Conservation (phyloP, 2,329 filamentous ascomycete genomes). For the Sporothrix pseudoabietina region DNA sequence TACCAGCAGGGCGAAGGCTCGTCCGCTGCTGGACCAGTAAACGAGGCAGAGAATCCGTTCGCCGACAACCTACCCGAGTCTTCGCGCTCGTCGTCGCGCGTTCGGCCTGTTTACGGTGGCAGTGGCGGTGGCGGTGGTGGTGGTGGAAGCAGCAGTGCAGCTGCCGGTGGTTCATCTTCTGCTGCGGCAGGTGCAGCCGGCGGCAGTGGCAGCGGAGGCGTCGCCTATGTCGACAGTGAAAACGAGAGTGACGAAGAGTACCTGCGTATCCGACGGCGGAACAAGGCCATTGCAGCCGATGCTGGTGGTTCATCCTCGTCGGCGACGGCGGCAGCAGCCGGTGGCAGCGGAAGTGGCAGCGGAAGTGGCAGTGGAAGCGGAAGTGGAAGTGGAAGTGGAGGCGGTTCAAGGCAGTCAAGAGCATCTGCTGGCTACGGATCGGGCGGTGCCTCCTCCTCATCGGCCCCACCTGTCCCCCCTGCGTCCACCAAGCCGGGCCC, state of each 20-base stretch:
- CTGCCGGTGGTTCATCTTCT: neutral
- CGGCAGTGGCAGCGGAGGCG: slow-evolving; percentile 15
- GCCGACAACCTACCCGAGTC: slow-evolving; percentile 28
- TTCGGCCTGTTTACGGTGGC: slow-evolving; percentile 21
- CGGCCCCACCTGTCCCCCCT: neutral
- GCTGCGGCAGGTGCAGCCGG: slow-evolving; percentile 12
- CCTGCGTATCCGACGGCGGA: slow-evolving; percentile 28
- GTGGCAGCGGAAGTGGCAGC: neutral
- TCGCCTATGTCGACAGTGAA: slow-evolving; percentile 28
- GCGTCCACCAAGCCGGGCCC: neutral
- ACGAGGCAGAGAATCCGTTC: slow-evolving; percentile 29
- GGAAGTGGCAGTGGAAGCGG: neutral
- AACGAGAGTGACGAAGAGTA: slow-evolving; percentile 31
- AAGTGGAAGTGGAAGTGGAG: neutral
- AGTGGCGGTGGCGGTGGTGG: neutral
- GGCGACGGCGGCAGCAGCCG: neutral
- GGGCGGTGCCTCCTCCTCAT: neutral
- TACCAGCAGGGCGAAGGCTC: neutral
- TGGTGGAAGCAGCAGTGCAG: slow-evolving; percentile 18
- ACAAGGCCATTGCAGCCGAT: slow-evolving; percentile 16
- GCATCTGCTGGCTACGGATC: neutral
- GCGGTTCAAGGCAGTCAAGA: slow-evolving; percentile 6
- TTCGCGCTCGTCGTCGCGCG: slow-evolving; percentile 31
- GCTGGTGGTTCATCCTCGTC: neutral
- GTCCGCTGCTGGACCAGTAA: slow-evolving; percentile 22